Evolutionary conservation across 768 basidiomycete species (phyloP), one percentile per base, ranked within the genome.

Genomic region (Pleurotus tuber-regium): DNA sequence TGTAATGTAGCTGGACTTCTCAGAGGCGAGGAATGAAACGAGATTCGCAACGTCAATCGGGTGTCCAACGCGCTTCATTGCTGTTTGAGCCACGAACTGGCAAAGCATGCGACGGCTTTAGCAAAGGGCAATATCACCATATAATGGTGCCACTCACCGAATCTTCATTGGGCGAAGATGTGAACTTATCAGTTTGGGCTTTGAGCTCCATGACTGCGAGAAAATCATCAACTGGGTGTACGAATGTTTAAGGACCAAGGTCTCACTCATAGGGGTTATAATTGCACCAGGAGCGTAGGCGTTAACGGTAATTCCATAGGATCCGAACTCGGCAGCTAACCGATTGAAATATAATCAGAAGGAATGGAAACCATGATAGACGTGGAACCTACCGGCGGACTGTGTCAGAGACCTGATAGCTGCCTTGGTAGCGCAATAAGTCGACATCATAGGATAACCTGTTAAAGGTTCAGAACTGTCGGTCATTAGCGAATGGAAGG

Each of bases 1-100:
- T 40, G 70, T 72, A 51, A 74, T 38, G 21, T 61, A 66, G 52
- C 58, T 58, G 10, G 72, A 63, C 16, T 68, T 65, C 3, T 65
- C 61, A 1, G 66, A 68, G 1, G 53, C 67, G 16, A 75, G 56
- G 53, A 65, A 74, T 4, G 67, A 61, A 3, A 74, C 74, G 0
- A 75, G 61, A 14, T 52, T 59, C 1, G 70, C 70, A n/a, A 74
- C 33, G 28, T 72, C 74, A 6, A 65, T 53, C 25, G 62, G 57
- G 2, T 43, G 33, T 5, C 61, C 63, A 24, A 53, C 54, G 19
- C 30, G 41, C 10, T 56, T 54, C 18, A 61, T 29, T 7, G 48
- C 46, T 5, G 52, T 36, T 43, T 14, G 35, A 16, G 52, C 33
- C 7, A 50, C 38, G 10, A 54, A 29, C 61, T 62, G 21, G 59